Evolutionary conservation across 2,329 filamentous ascomycete species (phyloP), one percentile per base, ranked within the genome.

Genomic region (Colletotrichum neosansevieriae): DNA sequence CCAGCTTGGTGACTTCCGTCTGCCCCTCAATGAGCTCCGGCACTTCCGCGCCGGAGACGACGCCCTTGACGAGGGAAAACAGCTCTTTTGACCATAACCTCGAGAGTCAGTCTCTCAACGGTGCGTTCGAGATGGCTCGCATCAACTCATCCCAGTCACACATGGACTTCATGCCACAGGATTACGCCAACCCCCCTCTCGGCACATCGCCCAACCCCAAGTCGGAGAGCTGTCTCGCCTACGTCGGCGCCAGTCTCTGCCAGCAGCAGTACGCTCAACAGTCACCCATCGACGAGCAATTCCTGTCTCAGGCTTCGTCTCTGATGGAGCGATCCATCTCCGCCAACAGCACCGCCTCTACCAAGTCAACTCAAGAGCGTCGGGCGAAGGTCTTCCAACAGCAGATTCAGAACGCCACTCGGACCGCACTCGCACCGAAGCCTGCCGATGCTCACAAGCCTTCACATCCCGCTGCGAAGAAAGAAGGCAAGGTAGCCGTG

Each of bases 301-400:
- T 77, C 6, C 68, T 79, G 15, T 70, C 61, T 5, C 51, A 67
- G 34, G 62, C 70, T 7, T 78, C 79, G 1, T 72, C 77, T 7
- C 74, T 78, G 36, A 85, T 86, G 84, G 80, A 85, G 70, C 81
- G 85, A 9, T 85, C 83, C 1, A 70, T 76, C n/a, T 87, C 85
- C 9, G 82, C 79, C 67, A 76, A 77, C 44, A 86, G 84, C 72
- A 77, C 74, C 61, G 81, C 76, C 71, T 87, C 85, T 1, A 83
- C 72, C 2, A 76, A 76, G 4, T 86, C 85, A 4, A 75, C 73
- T 1, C 74, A 84, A 1, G 82, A 81, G 40, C 76, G 77, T 9
- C 84, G 86, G 11, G 81, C 81, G 32, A 86, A 83, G 72, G 81
- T 85, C 0, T 78, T 83, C 3, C 77, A 79, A 45, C 81, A 82